Base-by-base conservation (phyloP, 1,139 yeast species). In the Scheffersomyces parashehatae region DNA sequence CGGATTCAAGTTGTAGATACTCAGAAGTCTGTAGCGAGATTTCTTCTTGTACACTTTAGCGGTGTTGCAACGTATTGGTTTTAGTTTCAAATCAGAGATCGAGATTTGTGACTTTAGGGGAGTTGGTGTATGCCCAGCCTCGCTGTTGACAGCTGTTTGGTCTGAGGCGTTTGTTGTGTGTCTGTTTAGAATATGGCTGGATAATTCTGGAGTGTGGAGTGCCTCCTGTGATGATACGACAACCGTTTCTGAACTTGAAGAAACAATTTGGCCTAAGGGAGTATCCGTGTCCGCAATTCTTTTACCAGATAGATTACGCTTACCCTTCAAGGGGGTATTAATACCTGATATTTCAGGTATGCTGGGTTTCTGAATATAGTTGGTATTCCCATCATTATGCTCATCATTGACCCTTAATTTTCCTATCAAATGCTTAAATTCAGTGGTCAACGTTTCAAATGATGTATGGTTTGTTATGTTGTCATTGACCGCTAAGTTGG, bases 371-470 rank as follows among this genome's bases (percentile, higher is more conserved):
- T 5, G 3, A 20, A 35, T 5, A 35, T 9, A 3, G 9, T 8
- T 8, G 10, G 3, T 30, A 7, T 11, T 13, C 12, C 9, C 14
- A 7, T 12, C 9, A 13, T 30, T n/a, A 10, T 32, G 12, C 24
- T 20, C 7, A 20, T 45, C 51, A 37, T 50, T 48, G 28, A 41
- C 45, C 31, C 43, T 49, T 12, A 53, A 35, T 31, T 35, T 49
- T 40, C 46, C 45, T 45, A 58, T 45, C 37, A 60, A 48, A 39
- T 45, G 43, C 14, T 49, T 43, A 43, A 49, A 81, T 54, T 82
- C 88, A 36, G 65, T 57, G 32, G 67, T 60, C 38, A 83, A 55
- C 47, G 77, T 79, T 39, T 75, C 79, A 48, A 78, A 68, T 1
- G 82, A 75, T 64, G 77, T 60, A 62, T 75, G 48, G 70, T 76